Evolutionary conservation across 2,329 filamentous ascomycete species (phyloP).

Genomic region (Claviceps arundinis): DNA sequence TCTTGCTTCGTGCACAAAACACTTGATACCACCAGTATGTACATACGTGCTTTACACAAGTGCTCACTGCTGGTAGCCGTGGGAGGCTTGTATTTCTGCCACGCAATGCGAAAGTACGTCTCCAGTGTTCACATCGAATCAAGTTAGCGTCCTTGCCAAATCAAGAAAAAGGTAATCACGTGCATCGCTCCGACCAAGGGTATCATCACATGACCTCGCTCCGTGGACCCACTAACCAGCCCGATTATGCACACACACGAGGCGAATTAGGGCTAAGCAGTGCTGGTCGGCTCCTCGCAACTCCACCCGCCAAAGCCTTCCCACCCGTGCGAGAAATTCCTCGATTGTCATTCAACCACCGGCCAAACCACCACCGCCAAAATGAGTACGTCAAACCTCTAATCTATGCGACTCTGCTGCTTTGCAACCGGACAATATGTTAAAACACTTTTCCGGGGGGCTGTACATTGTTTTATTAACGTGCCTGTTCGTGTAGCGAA

Average conservation of each 20-base stretch:
- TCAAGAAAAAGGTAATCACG: not conserved
- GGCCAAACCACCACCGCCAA: constrained; percentile 34
- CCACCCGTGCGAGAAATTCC: constrained; percentile 20
- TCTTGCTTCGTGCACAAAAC: too few species aligned
- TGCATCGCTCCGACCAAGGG: constrained; percentile 7
- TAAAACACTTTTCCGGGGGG: not conserved
- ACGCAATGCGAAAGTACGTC: too few species aligned
- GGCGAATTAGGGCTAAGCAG: constrained; percentile 23
- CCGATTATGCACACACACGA: constrained; percentile 10
- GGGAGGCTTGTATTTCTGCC: too few species aligned
- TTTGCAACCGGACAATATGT: not conserved
- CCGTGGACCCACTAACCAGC: constrained; percentile 10
- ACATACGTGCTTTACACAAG: too few species aligned
- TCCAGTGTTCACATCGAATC: not conserved
- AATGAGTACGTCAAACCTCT: constrained; percentile 37
- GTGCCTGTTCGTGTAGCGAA: constrained; percentile 29
- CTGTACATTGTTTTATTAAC: constrained; percentile 11
- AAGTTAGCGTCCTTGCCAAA: too few species aligned
- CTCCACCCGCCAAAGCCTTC: constrained; percentile 22
- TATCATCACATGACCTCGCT: constrained; percentile 19
- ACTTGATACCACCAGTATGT: too few species aligned
- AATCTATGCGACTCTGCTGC: not conserved
- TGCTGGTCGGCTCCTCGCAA: constrained; percentile 11
- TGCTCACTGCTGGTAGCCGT: too few species aligned
- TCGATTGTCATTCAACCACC: constrained; percentile 25